phyloP scores from a whole-genome alignment of 2,329 filamentous ascomycete species.

The Trichoderma atroviride region DNA sequence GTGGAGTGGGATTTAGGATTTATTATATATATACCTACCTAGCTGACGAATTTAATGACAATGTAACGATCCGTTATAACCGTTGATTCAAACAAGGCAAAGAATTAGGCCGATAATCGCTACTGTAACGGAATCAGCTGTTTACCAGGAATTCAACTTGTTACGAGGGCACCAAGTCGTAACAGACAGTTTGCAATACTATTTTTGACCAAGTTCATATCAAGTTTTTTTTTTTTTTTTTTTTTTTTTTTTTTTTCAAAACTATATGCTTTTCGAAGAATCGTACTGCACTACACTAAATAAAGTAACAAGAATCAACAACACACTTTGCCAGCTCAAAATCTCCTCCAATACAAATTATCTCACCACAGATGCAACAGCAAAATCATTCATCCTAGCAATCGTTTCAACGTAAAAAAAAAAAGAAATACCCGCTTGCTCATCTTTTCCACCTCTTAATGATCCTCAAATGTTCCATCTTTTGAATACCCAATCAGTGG shows the following conservation, averaged over 20 bases:
- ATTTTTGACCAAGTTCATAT: background rate
- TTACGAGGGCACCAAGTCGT: too few species aligned
- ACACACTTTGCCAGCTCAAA: background rate
- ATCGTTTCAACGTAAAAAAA: background rate
- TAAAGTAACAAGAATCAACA: background rate
- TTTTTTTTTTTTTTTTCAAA: background rate
- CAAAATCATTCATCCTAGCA: background rate
- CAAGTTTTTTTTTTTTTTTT: background rate
- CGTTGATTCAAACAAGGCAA: too few species aligned
- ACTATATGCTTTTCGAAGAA: background rate
- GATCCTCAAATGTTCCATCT: background rate
- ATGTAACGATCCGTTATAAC: background rate
- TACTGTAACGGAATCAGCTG: too few species aligned
- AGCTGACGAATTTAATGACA: background rate
- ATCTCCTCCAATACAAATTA: background rate
- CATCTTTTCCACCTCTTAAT: background rate
- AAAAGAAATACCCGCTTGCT: background rate
- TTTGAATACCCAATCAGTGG: background rate
- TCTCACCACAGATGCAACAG: background rate
- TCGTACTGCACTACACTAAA: slow-evolving; percentile 2
- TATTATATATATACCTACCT: background rate
- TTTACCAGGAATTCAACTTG: too few species aligned
- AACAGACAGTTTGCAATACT: too few species aligned
- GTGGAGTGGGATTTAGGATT: slow-evolving; percentile 50
- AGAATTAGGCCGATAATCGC: too few species aligned